Evolutionary conservation across 164 flowering plant species (phyloP).

Genomic region (Stephania japonica): DNA sequence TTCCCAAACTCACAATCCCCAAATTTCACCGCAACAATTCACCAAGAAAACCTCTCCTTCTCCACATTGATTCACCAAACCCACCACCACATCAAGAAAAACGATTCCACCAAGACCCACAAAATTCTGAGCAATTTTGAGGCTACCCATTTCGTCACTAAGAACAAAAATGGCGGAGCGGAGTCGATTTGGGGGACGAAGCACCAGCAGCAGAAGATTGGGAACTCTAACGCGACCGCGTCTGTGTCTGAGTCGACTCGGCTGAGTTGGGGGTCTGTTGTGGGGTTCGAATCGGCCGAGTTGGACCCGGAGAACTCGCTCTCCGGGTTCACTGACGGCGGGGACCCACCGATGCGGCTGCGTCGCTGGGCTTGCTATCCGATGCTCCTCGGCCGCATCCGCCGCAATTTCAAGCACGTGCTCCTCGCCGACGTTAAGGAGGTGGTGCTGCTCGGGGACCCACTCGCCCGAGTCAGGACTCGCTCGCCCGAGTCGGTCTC

Average conservation of each 20-base stretch:
- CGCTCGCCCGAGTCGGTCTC: constrained; percentile 41
- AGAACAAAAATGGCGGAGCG: constrained; percentile 24
- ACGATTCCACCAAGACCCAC: constrained; percentile 3
- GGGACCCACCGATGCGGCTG: constrained; percentile 47
- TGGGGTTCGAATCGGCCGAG: constrained; percentile 66
- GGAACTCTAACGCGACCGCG: constrained; percentile 18
- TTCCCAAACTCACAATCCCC: constrained; percentile 26
- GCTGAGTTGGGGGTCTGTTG: constrained; percentile 69
- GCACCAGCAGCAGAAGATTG: neutral
- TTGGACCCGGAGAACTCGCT: constrained; percentile 82
- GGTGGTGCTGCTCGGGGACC: constrained; percentile 46
- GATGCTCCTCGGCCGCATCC: constrained; percentile 72
- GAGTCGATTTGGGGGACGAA: constrained; percentile 66
- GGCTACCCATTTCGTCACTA: constrained; percentile 25
- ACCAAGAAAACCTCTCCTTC: constrained; percentile 57
- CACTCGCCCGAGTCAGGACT: constrained; percentile 47
- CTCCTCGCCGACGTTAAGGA: constrained; percentile 50
- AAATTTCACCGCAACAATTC: constrained; percentile 25
- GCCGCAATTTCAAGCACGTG: constrained; percentile 64
- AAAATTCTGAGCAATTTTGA: constrained; percentile 23
- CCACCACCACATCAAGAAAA: constrained; percentile 12
- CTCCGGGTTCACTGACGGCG: constrained; percentile 55
- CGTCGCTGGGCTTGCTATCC: constrained; percentile 88
- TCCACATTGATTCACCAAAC: neutral
- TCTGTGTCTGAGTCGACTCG: constrained; percentile 25